These are phyloP conservation scores for Paspalum notatum DNA, from an alignment of 176 grass and related monocot genomes.

Conservation along the genomic window DNA sequence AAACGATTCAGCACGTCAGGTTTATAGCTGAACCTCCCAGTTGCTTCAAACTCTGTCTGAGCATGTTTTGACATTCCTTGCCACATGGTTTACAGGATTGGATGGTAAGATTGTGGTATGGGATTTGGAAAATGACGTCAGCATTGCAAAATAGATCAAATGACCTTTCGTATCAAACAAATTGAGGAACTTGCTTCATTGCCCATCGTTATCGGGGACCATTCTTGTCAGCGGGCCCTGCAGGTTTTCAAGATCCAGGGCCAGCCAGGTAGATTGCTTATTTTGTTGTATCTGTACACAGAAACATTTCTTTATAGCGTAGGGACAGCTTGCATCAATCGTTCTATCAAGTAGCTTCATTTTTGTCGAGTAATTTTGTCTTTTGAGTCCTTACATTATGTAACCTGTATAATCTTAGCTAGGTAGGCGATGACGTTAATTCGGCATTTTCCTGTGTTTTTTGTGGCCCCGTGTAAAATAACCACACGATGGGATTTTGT, in stretches of 20 bases:
- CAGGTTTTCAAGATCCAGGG: constrained; percentile 47
- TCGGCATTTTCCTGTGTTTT: background rate
- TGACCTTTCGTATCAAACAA: background rate
- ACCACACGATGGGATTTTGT: constrained; percentile 22
- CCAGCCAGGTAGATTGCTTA: constrained; percentile 40
- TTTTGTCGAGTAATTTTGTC: constrained; percentile 41
- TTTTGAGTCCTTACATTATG: constrained; percentile 33
- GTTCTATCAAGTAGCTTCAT: constrained; percentile 25
- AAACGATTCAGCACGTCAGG: constrained; percentile 98
- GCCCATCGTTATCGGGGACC: background rate
- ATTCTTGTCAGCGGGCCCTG: constrained; percentile 40
- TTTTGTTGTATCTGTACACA: constrained; percentile 65
- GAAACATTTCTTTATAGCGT: constrained; percentile 37
- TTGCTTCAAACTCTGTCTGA: background rate
- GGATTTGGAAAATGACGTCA: constrained; percentile 71
- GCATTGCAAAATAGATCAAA: constrained; percentile 32
- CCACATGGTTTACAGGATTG: constrained; percentile 51
- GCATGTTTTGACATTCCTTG: constrained; percentile 33
- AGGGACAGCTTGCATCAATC: constrained; percentile 11
- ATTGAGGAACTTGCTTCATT: constrained; percentile 3
- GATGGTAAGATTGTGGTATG: constrained; percentile 97
- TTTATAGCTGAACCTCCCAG: constrained; percentile 17
- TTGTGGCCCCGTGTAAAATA: constrained; percentile 9
- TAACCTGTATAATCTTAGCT: constrained; percentile 43
- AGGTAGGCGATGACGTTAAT: constrained; percentile 21